phyloP scores from a whole-genome alignment of 148 eudicot species.

The Talinum fruticosum region DNA sequence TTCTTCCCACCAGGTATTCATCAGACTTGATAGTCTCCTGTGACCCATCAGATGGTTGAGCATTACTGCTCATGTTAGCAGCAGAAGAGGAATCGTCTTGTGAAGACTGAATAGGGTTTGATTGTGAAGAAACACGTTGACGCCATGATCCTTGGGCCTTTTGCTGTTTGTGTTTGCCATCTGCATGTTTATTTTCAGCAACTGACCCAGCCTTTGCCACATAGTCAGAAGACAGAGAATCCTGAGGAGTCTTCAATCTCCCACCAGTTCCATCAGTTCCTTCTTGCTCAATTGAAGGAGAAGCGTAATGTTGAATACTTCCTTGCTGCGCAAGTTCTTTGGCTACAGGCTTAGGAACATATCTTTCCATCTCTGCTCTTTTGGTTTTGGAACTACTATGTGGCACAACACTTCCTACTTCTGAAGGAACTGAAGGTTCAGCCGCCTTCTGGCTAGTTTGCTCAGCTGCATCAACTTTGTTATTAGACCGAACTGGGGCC shows the following conservation, averaged over 20 bases:
- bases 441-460: constrained; percentile 34
- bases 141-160: constrained; percentile 64
- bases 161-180: constrained; percentile 40
- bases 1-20: constrained; percentile 21
- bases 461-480: constrained; percentile 43
- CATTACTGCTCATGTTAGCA: constrained; percentile 30
- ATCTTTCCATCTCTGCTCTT: constrained; percentile 98
- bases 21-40: constrained; percentile 27
- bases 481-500: constrained; percentile 82
- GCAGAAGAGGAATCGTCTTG: constrained; percentile 30
- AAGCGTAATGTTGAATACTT: constrained; percentile 36
- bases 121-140: constrained; percentile 52
- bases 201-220: constrained; percentile 24
- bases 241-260: constrained; percentile 32
- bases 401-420: constrained; percentile 34
- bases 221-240: constrained; percentile 34
- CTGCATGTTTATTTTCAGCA: constrained; percentile 37
- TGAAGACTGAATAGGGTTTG: constrained; percentile 27
- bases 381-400: constrained; percentile 60
- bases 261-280: constrained; percentile 36
- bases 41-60: constrained; percentile 29
- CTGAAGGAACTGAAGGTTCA: constrained; percentile 30
- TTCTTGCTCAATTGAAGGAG: constrained; percentile 31
- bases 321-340: constrained; percentile 87
- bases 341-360: constrained; percentile 85